phyloP scores from a whole-genome alignment of 805 yeast genomes.

The Myxozyma sirexii region DNA sequence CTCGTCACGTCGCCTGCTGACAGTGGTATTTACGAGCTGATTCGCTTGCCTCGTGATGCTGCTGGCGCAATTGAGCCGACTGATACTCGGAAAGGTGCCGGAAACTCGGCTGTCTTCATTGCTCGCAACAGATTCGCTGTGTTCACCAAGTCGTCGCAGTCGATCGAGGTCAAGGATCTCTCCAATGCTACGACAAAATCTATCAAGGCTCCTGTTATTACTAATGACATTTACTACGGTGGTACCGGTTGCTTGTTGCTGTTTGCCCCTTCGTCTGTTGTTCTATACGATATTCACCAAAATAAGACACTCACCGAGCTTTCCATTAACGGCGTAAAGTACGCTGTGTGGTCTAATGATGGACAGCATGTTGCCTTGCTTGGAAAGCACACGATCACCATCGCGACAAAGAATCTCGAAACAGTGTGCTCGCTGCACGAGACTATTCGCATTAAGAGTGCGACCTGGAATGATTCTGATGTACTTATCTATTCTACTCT shows the following conservation, averaged over 20 bases:
- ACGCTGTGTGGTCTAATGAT: constrained; percentile 85
- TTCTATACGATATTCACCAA: constrained; percentile 90
- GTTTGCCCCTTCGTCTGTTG: constrained; percentile 70
- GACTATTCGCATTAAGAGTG: constrained; percentile 94
- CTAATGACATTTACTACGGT: constrained; percentile 65
- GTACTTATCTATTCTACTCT: constrained; percentile 91
- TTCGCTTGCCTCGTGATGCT: constrained; percentile 78
- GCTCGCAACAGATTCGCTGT: constrained; percentile 94
- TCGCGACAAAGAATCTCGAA: constrained; percentile 79
- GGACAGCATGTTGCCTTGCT: constrained; percentile 85
- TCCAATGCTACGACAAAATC: constrained; percentile 80
- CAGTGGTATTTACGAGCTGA: constrained; percentile 68
- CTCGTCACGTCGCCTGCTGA: constrained; percentile 71
- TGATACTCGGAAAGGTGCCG: constrained; percentile 76
- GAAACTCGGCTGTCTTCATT: constrained; percentile 83
- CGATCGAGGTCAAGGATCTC: constrained; percentile 82
- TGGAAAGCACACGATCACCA: constrained; percentile 89
- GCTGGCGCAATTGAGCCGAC: constrained; percentile 94
- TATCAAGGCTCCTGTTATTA: constrained; percentile 57
- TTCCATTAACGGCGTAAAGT: constrained; percentile 76
- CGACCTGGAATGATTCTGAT: constrained; percentile 95
- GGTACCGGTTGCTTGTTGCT: constrained; percentile 83
- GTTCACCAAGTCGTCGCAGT: constrained; percentile 62
- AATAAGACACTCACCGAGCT: constrained; percentile 72
- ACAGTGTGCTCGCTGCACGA: constrained; percentile 85